Evolutionary conservation across 768 basidiomycete species (phyloP).

Genomic region (Phaeotremella skinneri): DNA sequence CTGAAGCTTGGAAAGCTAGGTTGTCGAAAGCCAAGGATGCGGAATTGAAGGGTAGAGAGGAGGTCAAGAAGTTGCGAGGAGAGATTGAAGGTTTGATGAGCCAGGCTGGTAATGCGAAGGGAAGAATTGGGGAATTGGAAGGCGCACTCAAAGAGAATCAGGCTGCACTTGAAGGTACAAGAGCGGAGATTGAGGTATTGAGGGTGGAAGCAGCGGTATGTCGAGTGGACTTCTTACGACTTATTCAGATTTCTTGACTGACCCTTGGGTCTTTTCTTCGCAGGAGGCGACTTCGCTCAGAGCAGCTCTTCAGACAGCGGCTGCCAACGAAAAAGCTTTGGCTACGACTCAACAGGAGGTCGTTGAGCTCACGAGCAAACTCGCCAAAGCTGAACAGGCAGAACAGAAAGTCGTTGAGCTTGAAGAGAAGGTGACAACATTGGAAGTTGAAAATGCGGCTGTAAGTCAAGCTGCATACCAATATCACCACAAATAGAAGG

Average conservation of each 20-base stretch:
- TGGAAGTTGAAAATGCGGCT: slow-evolving; percentile 32
- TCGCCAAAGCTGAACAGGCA: slow-evolving; percentile 51
- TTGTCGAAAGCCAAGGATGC: slow-evolving; percentile 39
- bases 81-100: slow-evolving; percentile 68
- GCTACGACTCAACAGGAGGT: slow-evolving; percentile 61
- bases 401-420: slow-evolving; percentile 26
- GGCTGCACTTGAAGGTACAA: slow-evolving; percentile 79
- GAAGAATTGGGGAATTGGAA: slow-evolving; percentile 78
- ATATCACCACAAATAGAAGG: neutral
- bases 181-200: slow-evolving; percentile 78
- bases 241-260: slow-evolving; percentile 10
- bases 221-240: slow-evolving; percentile 8
- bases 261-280: slow-evolving; percentile 1
- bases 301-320: slow-evolving; percentile 54
- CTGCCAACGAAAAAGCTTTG: slow-evolving; percentile 60
- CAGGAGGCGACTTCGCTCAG: slow-evolving; percentile 68
- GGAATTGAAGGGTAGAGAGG: slow-evolving; percentile 66
- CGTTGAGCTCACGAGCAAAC: slow-evolving; percentile 56
- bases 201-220: slow-evolving; percentile 75
- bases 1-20: slow-evolving; percentile 38
- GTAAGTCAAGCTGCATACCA: slow-evolving; percentile 16
- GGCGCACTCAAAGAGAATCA: slow-evolving; percentile 85
- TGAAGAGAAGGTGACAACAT: slow-evolving; percentile 27
- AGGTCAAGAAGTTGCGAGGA: slow-evolving; percentile 69
- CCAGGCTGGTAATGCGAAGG: slow-evolving; percentile 66